Base-by-base conservation (phyloP, 2,329 filamentous ascomycete species). In the Phyllosticta capitalensis region DNA sequence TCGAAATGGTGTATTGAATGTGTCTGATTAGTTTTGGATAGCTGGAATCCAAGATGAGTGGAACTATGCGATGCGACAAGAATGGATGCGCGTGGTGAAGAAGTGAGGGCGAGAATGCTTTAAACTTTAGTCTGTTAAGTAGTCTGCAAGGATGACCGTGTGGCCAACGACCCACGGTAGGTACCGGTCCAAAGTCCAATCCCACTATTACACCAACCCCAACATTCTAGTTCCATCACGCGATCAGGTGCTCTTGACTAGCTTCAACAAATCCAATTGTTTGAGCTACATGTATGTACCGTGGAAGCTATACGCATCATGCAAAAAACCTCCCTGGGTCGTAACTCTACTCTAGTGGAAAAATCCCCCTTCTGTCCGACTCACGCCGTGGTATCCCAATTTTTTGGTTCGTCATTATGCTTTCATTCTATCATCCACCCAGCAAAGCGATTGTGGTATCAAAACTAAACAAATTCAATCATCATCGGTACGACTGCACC, bases 371-470 rank as follows among this genome's bases (percentile, higher is more conserved):
- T 45, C 17, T 45, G 38, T 45, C 38, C 38, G 38, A 45, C 38
- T 45, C 38, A 5, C 38, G 38, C 38, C 38, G 38, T 45, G 38
- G 38, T 45, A 45, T 45, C 38, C 38, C 38, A 54, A 50, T 10
- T 30, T 59, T 54, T 59, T 49, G 33, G 24, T 33, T 21, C 6
- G 38, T 54, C 24, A 59, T 59, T 54, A 59, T 26, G 33, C 52
- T 33, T 54, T 54, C 38, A 33, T 59, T 59, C 54, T 54, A 24
- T 45, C 38, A n/a, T 51, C 58, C 53, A 38, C 38, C 53, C 52
- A 30, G 48, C 50, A 28, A 49, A 56, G 50, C 58, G 50, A 54
- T 38, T 55, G 50, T 60, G 58, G 58, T 60, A 60, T 60, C 58
- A 60, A 60, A 45, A 45, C 54, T 53, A 56, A 60, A 53, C 54